These are phyloP conservation scores for Gigaspora rosea DNA, from an alignment of 192 early-diverging fungal genomes.

Conservation along the genomic window DNA sequence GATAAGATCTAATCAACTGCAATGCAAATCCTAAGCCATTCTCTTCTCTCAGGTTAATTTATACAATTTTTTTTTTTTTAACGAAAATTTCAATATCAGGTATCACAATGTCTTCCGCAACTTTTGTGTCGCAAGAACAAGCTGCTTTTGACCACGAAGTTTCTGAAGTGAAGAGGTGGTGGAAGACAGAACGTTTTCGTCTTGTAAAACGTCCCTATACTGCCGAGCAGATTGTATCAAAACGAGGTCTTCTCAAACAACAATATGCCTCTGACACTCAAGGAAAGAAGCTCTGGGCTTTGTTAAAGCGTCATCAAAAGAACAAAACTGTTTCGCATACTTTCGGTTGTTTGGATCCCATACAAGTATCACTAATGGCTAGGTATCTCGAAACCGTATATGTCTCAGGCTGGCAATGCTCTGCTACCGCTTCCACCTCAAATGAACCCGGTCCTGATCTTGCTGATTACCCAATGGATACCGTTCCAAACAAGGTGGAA, in stretches of 20 bases:
- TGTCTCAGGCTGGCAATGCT: slow-evolving; percentile 99
- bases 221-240: slow-evolving; percentile 76
- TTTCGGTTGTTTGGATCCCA: slow-evolving; percentile 92
- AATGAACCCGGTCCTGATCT: slow-evolving; percentile 73
- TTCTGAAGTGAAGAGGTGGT: slow-evolving; percentile 84
- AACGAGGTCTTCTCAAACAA: slow-evolving; percentile 79
- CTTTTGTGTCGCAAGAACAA: slow-evolving; percentile 64
- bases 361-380: slow-evolving; percentile 95
- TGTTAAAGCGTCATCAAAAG: slow-evolving; percentile 76
- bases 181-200: slow-evolving; percentile 80
- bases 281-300: slow-evolving; percentile 92
- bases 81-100: too few relatives aligned
- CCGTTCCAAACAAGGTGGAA: slow-evolving; percentile 98
- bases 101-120: slow-evolving; percentile 37
- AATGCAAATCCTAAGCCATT: too few relatives aligned
- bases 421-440: slow-evolving; percentile 69
- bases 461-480: slow-evolving; percentile 98
- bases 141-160: slow-evolving; percentile 78
- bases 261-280: slow-evolving; percentile 81
- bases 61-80: too few relatives aligned
- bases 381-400: slow-evolving; percentile 69
- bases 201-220: slow-evolving; percentile 82
- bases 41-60: too few relatives aligned
- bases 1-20: too few relatives aligned
- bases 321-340: slow-evolving; percentile 85